Conservation (phyloP, 2,329 filamentous ascomycete genomes). For the Stachybotrys chlorohalonatus region DNA sequence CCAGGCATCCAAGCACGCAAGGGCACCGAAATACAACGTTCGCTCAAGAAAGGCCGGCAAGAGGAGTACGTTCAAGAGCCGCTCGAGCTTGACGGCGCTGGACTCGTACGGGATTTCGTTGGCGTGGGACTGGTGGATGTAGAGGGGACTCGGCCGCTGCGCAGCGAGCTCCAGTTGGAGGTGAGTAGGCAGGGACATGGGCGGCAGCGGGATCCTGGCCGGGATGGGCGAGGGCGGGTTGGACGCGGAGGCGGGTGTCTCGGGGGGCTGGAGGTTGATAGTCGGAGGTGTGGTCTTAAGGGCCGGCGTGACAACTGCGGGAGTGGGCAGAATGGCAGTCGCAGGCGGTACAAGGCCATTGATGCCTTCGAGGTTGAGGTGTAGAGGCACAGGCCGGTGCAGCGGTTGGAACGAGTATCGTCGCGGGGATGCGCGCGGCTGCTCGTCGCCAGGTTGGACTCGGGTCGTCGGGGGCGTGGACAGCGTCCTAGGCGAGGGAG, state of each 20-base stretch:
- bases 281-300: slow-evolving; percentile 1
- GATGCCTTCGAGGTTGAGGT: slow-evolving; percentile 27
- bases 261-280: slow-evolving; percentile 13
- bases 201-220: slow-evolving; percentile 50
- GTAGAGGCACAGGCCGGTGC: slow-evolving; percentile 32
- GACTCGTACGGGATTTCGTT: slow-evolving; percentile 75
- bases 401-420: slow-evolving; percentile 42
- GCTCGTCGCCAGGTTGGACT: slow-evolving; percentile 16
- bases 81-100: slow-evolving; percentile 82
- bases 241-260: slow-evolving; percentile 6
- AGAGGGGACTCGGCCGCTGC: slow-evolving; percentile 53
- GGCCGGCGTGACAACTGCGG: slow-evolving; percentile 12
- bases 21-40: slow-evolving; percentile 75
- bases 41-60: slow-evolving; percentile 76
- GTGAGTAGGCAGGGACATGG: slow-evolving; percentile 58
- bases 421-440: slow-evolving; percentile 24
- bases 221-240: slow-evolving; percentile 40
- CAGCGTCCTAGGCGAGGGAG: slow-evolving; percentile 30
- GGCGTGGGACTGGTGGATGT: slow-evolving; percentile 50
- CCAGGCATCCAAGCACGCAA: slow-evolving; percentile 93
- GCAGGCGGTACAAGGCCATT: background rate
- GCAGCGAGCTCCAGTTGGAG: slow-evolving; percentile 56
- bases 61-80: slow-evolving; percentile 79
- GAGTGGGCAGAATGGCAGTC: background rate
- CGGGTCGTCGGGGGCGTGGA: slow-evolving; percentile 44